Evolutionary conservation across 176 grass and related monocot species (phyloP).

Genomic region (Carex littledalei): DNA sequence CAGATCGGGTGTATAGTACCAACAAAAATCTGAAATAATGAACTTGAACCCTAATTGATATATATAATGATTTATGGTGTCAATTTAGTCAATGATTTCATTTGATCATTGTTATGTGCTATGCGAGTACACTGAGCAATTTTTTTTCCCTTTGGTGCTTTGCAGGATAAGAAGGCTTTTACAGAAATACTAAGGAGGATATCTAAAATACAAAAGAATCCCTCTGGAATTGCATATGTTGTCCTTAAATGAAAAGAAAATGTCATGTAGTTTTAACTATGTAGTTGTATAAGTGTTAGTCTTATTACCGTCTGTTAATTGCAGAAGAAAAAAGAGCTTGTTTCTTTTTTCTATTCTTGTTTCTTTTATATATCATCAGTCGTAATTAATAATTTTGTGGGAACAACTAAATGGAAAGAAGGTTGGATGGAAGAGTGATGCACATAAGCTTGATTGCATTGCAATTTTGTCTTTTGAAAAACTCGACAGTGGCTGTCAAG

Average conservation of each 20-base stretch:
- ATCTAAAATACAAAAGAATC: constrained; percentile 26
- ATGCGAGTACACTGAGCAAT: not conserved
- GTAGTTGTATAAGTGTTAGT: not conserved
- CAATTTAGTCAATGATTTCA: not conserved
- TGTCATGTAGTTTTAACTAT: not conserved
- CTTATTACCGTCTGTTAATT: not conserved
- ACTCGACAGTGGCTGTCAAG: no score
- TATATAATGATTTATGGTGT: not conserved
- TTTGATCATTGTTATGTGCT: not conserved
- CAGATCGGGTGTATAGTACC: no score
- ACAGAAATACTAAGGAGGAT: constrained; percentile 29
- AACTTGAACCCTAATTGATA: not conserved
- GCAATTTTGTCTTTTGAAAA: no score
- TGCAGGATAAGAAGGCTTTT: constrained; percentile 54
- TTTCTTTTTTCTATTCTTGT: not conserved
- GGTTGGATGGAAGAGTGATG: not conserved
- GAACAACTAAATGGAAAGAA: not conserved
- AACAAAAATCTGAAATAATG: no score
- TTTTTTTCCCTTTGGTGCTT: not conserved
- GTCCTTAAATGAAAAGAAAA: constrained; percentile 25
- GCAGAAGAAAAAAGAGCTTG: not conserved
- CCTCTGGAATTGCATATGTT: constrained; percentile 22
- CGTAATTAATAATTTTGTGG: not conserved
- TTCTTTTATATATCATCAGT: no score
- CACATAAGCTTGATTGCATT: not conserved